Conservation (phyloP, 176 grass and related monocot genomes). For the Zizania latifolia region DNA sequence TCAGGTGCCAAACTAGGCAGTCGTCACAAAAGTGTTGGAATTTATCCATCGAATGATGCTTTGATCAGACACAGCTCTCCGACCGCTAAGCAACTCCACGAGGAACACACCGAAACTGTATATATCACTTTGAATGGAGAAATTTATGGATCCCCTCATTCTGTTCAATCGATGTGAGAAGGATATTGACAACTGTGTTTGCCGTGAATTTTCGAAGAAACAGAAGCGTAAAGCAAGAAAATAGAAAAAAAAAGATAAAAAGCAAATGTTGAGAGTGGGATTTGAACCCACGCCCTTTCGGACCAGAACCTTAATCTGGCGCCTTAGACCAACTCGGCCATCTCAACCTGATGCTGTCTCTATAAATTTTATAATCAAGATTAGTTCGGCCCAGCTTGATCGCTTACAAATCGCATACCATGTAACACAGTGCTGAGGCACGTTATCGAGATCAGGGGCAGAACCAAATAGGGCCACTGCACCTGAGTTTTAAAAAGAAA, state of each 20-base stretch:
- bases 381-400: not conserved
- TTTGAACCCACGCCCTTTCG: conserved; percentile 82
- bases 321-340: conserved; percentile 90
- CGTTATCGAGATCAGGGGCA: too few species aligned
- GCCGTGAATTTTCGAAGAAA: not conserved
- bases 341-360: conserved; percentile 41
- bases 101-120: conserved; percentile 97
- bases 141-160: conserved; percentile 55
- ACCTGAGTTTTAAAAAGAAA: too few species aligned
- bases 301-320: conserved; percentile 65
- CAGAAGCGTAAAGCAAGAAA: not conserved
- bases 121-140: conserved; percentile 65
- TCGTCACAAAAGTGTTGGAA: not conserved
- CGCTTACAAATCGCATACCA: too few species aligned
- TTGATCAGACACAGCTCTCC: conserved; percentile 48
- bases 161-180: conserved; percentile 21
- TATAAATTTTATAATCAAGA: too few species aligned
- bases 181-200: not conserved
- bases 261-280: conserved; percentile 28
- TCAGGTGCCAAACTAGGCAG: not conserved
- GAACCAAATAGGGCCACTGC: too few species aligned
- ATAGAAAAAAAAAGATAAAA: not conserved
- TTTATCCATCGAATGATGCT: conserved; percentile 69
- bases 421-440: not conserved
- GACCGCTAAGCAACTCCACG: conserved; percentile 74